Base-by-base conservation (phyloP, 257 asterid species). In the Thymus quinquecostatus region DNA sequence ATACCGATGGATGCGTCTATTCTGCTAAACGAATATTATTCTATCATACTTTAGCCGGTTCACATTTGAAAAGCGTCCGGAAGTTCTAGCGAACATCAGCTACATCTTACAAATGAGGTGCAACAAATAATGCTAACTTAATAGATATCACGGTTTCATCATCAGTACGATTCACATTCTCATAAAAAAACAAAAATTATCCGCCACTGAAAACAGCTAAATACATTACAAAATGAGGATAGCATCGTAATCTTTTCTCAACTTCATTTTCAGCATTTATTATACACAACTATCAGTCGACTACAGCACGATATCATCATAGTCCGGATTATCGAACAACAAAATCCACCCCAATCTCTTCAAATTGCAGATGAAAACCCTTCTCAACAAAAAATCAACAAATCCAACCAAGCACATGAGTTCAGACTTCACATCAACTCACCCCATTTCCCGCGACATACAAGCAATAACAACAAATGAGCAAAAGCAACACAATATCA, bases 111-210 rank as follows among this genome's bases (percentile, higher is more conserved):
- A n/a, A 56, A n/a, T 34, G 30, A 67, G 2, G 60, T 47, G 34
- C 53, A 14, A 68, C 32, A 12, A 12, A 34, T 64, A 64, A 66
- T 66, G 60, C 41, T 40, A 49, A 41, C 72, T 48, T 38, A 68
- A 60, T 11, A 30, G 62, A 54, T 62, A 48, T 48, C 0, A 5
- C 4, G 12, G 48, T 30, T 48, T 57, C 64, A 21, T 44, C 36
- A 36, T 44, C 33, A 60, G 27, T 32, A 50, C 64, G 56, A 62
- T 34, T 49, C 71, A 55, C 12, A 7, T 28, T 49, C 58, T 67
- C 53, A 58, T 21, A 21, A 21, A 57, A 63, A 57, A 27, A 9
- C 1, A 13, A 57, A 30, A 6, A 38, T 8, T 36, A 13, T 33
- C 48, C 34, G 60, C 34, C 28, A 60, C 5, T 11, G 28, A 62